Evolutionary conservation across 352 stramenopile species (phyloP).

Genomic region (Sclerospora graminicola): DNA sequence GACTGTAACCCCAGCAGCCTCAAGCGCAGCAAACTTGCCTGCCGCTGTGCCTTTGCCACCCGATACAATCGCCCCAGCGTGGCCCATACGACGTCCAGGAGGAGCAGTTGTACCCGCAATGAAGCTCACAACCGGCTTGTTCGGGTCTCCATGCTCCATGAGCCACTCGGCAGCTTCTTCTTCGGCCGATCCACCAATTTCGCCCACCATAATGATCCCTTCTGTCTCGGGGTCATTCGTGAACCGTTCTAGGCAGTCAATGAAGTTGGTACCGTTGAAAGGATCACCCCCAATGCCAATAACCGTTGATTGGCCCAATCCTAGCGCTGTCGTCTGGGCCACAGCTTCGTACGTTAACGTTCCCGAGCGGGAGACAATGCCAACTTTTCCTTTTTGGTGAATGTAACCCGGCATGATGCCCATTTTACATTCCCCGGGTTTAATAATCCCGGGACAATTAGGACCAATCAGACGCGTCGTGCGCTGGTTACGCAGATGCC

Average conservation of each 20-base stretch:
- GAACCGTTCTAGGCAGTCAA: conserved; percentile 99
- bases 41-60: conserved; percentile 96
- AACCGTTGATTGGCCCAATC: conserved; percentile 97
- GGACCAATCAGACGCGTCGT: conserved; percentile 96
- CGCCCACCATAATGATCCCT: conserved; percentile 99
- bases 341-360: conserved; percentile 99
- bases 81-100: conserved; percentile 96
- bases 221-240: conserved; percentile 98
- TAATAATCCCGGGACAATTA: conserved; percentile 99
- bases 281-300: conserved; percentile 99
- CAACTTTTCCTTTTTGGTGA: conserved; percentile 96
- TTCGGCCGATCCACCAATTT: conserved; percentile 98
- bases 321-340: conserved; percentile 93
- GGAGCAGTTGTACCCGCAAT: conserved; percentile 98
- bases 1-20: conserved; percentile 92
- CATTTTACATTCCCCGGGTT: conserved; percentile 99
- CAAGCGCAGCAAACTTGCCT: conserved; percentile 96
- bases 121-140: conserved; percentile 99
- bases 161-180: conserved; percentile 98
- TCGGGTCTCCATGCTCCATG: conserved; percentile 93
- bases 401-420: conserved; percentile 99
- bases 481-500: conserved; percentile 88
- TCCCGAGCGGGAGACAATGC: conserved; percentile 96
- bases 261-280: conserved; percentile 99
- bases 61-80: conserved; percentile 98